Evolutionary conservation across 1,284 basidiomycete genomes (phyloP), one percentile per base, ranked within the genome.

Genomic region (Wallemia ichthyophaga): DNA sequence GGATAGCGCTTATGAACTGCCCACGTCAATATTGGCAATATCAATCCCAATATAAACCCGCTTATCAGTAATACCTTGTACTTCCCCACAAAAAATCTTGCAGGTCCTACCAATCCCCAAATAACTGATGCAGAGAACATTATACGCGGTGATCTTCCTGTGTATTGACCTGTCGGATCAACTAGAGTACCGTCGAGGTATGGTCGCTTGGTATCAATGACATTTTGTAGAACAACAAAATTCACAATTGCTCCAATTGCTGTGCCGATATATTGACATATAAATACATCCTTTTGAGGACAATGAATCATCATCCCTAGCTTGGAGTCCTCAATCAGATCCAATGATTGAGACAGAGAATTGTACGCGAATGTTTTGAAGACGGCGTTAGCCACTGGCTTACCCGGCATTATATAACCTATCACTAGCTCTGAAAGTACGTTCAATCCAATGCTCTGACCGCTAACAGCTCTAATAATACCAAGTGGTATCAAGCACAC

Each of bases 361-460:
- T 26, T 26, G 27, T 58, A 66, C 65, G 56, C 66, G 67, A 58
- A 32, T 33, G 31, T 56, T 37, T 60, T 62, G 59, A 63, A 62
- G 9, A 61, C 56, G 31, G 60, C 58, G 58, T 62, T 64, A 2
- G 66, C 67, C 48, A 69, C 68, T 21, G 70, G 69, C 48, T 65
- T 65, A 1, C 70, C 70, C 0, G 71, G 71, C 59, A 70, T 48
- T 11, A 48, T 48, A 21, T 48, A 48, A 15, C 71, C 71, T 0
- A 68, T 68, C 2, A 71, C 65, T 57, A 70, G 69, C 60, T 71
- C 69, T 17, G 67, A 70, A 53, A 71, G 68, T 37, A 71, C 70
- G 56, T 67, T 67, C 23, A 67, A 58, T 1, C 66, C 66, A n/a
- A 70, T 64, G 9, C 63, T 62, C 0, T 65, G 66, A 57, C 69